Evolutionary conservation across 1,284 basidiomycete genomes (phyloP), one percentile per base, ranked within the genome.

Genomic region (Phylloporus gajari): DNA sequence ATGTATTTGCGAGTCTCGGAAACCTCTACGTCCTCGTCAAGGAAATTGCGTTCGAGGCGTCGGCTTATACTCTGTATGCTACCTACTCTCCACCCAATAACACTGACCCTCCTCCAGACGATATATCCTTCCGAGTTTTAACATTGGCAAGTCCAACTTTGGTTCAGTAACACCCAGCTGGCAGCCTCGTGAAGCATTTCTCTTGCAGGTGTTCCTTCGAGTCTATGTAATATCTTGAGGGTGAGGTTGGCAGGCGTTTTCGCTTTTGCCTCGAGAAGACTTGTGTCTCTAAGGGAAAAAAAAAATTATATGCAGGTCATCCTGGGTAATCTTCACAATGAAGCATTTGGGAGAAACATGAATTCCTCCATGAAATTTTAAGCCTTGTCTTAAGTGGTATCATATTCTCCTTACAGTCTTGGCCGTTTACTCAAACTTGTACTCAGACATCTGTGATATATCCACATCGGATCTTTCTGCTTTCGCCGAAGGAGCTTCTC

Each of bases 21-120:
- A n/a, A n/a, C n/a, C n/a, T n/a, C 81, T 79, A n/a, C n/a, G n/a
- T n/a, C n/a, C n/a, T n/a, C n/a, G n/a, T n/a, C n/a, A n/a, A n/a
- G n/a, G n/a, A n/a, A n/a, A n/a, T n/a, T 4, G 79, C 80, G 2
- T 82, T 82, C 35, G 72, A 69, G 61, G 81, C 79, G 80, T 81
- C 32, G 48, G 74, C 12, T 46, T 9, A 27, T 27, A 30, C n/a
- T 17, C 6, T 25, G 32, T 38, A 12, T n/a, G 6, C 46, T n/a
- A 0, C 19, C 64, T 25, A 12, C 25, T 12, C 38, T 12, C 21
- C 6, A 25, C 30, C 32, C 8, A 27, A 25, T 35, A 13, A 44
- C 19, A 35, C 19, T 23, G 38, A 53, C n/a, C n/a, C n/a, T 12
- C 11, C 3, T 46, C 17, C 53, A 81, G 80, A 23, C 82, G 79